Evolutionary conservation across 495 filamentous ascomycete species (phyloP), one percentile per base, ranked within the genome.

Genomic region (Penicillium crystallinum): DNA sequence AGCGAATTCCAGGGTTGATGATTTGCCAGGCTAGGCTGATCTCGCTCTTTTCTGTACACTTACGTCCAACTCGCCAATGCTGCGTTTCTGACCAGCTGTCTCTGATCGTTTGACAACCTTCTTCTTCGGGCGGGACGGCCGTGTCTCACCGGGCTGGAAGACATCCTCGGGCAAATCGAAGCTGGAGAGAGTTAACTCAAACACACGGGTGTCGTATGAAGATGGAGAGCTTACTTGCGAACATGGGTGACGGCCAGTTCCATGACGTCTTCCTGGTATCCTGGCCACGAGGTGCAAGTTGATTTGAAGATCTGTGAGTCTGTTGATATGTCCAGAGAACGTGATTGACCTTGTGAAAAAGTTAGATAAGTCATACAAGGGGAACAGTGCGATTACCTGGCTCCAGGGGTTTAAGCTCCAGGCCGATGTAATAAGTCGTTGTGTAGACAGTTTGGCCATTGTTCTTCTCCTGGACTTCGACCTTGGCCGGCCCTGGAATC

Each of bases 81-180:
- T 58, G 44, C 74, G 67, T 54, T 76, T 72, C 64, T 79, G 72
- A 19, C 58, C 61, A 51, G 55, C 57, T 21, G 60, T 37, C 31
- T 72, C 67, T 52, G 58, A 44, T 43, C 64, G 75, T 62, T 78
- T 82, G 30, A 66, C 47, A 25, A 71, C 76, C 73, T 84, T 90
- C 63, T 81, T 84, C 66, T 79, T 80, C 19, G 84, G 79, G 47
- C 79, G 83, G 6, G 66, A 58, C 12, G 89, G 88, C 55, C 81
- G 86, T 21, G 70, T 72, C 68, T 98, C 93, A 53, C 90, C 91
- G 4, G 83, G 70, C 52, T 84, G 78, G 66, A 98, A 98, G 1
- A 97, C 84, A 66, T 98, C 90, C 46, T 85, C 82, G 17, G 93
- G 95, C 17, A 98, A 76, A 62, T 90, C 87, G 60, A 84, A 89